Percentiles rank a stretch among this genome's conserved stretches.
phyloP scores from a whole-genome alignment of 352 stramenopile species.

The Globisporangium cederbergense region DNA sequence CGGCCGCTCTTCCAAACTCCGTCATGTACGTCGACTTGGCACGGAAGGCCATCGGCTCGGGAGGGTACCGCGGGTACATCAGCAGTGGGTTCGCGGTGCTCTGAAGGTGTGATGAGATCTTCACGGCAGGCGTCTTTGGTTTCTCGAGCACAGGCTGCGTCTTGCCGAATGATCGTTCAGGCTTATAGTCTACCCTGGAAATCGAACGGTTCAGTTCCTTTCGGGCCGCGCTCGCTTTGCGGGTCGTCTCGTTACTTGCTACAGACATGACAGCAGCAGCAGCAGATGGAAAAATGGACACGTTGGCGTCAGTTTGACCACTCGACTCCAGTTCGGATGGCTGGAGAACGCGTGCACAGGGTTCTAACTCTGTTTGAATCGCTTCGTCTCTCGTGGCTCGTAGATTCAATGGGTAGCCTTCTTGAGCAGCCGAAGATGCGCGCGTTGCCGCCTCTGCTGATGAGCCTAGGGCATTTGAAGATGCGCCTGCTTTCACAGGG shows the following conservation, averaged over 20 bases:
- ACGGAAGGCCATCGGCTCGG: slow-evolving; percentile 36
- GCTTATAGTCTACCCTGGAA: not conserved
- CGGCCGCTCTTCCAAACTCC: slow-evolving; percentile 20
- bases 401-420: not conserved
- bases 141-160: not conserved
- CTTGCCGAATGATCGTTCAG: not conserved
- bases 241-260: not conserved
- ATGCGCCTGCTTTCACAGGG: not conserved
- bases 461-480: not conserved
- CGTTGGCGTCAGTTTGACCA: slow-evolving; percentile 2
- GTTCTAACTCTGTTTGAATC: slow-evolving; percentile 10
- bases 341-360: not conserved
- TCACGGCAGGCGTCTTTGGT: slow-evolving; percentile 6
- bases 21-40: slow-evolving; percentile 38
- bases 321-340: not conserved
- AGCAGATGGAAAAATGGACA: not conserved
- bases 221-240: not conserved
- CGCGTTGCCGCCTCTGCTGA: not conserved
- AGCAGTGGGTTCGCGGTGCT: slow-evolving; percentile 44
- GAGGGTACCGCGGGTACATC: slow-evolving; percentile 42
- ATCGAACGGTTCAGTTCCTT: not conserved
- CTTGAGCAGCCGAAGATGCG: not conserved
- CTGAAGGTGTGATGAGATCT: slow-evolving; percentile 5
- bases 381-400: slow-evolving; percentile 7
- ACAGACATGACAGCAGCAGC: not conserved